Base-by-base conservation (phyloP, 2,329 filamentous ascomycete genomes). In the Aaosphaeria pasadenensis region DNA sequence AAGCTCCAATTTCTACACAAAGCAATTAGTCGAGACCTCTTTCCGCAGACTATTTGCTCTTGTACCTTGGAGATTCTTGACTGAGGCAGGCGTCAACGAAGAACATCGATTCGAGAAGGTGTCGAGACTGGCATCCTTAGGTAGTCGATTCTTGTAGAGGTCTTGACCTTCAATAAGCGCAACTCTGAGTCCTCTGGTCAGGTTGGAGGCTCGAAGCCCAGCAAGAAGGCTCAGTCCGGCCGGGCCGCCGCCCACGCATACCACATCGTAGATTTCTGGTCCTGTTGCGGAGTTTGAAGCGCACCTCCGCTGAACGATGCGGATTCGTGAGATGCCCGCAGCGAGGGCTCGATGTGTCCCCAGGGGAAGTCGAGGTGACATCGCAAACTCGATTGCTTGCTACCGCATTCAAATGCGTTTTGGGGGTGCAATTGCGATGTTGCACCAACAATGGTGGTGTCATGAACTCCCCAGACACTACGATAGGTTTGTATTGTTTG, bases 51-150 rank as follows among this genome's bases (percentile, higher is more conserved):
- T 36, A 9, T 36, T 36, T 4, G n/a, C n/a, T 36, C 24, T n/a
- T 50, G 24, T 60, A 71, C 72, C 70, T 60, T 89, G 79, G 54
- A 97, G 80, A 63, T 94, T 96, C 4, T 78, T 80, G n/a, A 89
- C 87, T 0, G 91, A 96, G 0, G 87, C 81, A 0, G 92, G 92
- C 0, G 94, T 99, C 48, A 99, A 79, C 43, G 92, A 97, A 75
- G 89, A 96, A 74, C 92, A 96, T 64, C 94, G 86, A 74, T 99
- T 97, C 50, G 92, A 96, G 75, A 86, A 99, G 58, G 83, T 78
- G 45, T 82, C 81, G 5, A 81, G 70, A 3, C 84, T 82, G 6
- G 88, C 60, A 52, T 70, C 82, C 45, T 81, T 82, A 77, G 86
- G 90, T 28, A 80, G 73, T 43, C 81, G 81, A 45, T 82, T 79